Conservation (phyloP, 1,139 yeast genomes). For the Yamadazyma atlantica region DNA sequence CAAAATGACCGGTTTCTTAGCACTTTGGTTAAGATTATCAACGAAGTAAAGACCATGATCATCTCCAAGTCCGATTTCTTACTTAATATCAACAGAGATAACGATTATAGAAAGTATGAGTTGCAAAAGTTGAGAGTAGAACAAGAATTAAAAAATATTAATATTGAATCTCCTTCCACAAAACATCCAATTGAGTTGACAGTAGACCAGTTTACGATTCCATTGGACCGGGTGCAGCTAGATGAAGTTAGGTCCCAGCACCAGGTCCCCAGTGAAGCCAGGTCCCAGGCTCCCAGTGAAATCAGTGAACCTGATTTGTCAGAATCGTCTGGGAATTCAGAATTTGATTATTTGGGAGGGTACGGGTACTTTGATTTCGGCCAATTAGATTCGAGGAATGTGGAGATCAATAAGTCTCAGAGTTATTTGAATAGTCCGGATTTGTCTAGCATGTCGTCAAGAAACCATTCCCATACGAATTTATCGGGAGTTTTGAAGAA, state of each 20-base stretch:
- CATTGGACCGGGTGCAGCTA: constrained; percentile 14
- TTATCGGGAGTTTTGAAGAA: constrained; percentile 19
- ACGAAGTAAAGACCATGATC: constrained; percentile 51
- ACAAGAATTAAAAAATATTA: constrained; percentile 33
- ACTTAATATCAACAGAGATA: constrained; percentile 32
- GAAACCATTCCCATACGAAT: constrained; percentile 33
- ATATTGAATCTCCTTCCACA: constrained; percentile 29
- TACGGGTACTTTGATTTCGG: constrained; percentile 78
- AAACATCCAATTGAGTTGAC: constrained; percentile 39
- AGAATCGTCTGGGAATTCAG: too few species aligned
- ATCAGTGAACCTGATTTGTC: too few species aligned
- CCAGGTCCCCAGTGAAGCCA: too few species aligned
- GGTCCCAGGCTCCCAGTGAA: too few species aligned
- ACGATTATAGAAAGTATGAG: constrained; percentile 34
- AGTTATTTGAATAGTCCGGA: constrained; percentile 25
- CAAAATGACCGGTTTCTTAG: constrained; percentile 69
- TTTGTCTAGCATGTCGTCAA: constrained; percentile 24
- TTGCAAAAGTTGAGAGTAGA: constrained; percentile 36
- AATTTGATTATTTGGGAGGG: constrained; percentile 56
- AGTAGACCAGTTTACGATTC: constrained; percentile 20
- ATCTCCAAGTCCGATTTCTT: constrained; percentile 36
- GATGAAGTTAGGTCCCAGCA: background rate
- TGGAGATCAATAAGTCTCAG: constrained; percentile 12
- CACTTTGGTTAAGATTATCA: constrained; percentile 60
- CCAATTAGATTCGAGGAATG: constrained; percentile 36